Evolutionary conservation across 192 early-diverging fungal species (phyloP), one percentile per base, ranked within the genome.

Genomic region (Coemansia sp.): DNA sequence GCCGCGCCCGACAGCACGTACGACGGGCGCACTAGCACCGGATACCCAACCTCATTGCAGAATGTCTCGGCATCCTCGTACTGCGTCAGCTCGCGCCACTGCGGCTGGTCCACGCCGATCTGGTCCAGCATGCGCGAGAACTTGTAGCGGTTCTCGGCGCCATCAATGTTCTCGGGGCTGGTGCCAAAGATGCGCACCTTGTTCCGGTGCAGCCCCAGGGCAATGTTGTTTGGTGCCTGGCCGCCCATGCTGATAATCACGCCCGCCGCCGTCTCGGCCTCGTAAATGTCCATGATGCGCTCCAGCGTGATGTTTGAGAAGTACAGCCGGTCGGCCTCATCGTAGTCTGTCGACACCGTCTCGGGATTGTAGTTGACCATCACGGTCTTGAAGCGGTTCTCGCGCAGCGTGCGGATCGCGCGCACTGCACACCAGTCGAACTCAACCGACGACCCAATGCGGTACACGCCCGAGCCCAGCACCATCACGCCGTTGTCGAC

Each of bases 331-430:
- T 99, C 96, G 5, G 89, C 90, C 81, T 99, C 96, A 63, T 99
- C 96, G 53, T 92, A 99, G 81, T 99, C 96, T 7, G 96, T 99
- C 10, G 90, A 93, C n/a, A 99, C 96, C 3, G 96, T 98, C 69
- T 98, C 96, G 17, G 96, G 96, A 72, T 98, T 98, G 79, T 97
- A 98, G 84, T 98, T 98, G 61, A 98, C 80, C 96, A 98, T 98
- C 62, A 98, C 81, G 5, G 96, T 97, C 83, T 98, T 95, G 78
- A 86, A 78, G 19, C 85, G 83, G 58, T 81, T 81, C 36, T 85
- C 83, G 44, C 94, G 90, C 44, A 98, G 83, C 20, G 93, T 91
- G 50, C 94, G 92, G 50, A 98, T 96, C 36, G 91, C 91, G 31
- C 90, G 85, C 29, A 98, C 96, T 22, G 90, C 96, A 60, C 96